Percentiles rank a stretch among this genome's conserved stretches.
Evolutionary conservation across 2,329 filamentous ascomycete genomes (phyloP).

Genomic region (Fusarium sp.): DNA sequence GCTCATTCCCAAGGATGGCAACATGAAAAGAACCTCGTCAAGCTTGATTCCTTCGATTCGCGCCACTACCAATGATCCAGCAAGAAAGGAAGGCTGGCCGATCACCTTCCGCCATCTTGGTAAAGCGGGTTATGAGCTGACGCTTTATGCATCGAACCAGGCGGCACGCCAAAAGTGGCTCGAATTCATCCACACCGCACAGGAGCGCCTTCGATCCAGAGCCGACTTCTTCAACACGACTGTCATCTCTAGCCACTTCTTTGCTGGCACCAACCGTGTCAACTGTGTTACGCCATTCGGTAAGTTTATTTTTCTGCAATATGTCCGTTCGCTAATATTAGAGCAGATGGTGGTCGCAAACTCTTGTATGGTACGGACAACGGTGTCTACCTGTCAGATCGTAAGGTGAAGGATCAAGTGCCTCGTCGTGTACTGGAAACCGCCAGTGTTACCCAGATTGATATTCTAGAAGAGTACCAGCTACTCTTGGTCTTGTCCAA

Average conservation of each 20-base stretch:
- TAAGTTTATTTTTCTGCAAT: conserved; percentile 59
- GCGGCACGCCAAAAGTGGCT: conserved; percentile 96
- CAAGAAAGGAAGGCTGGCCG: conserved; percentile 82
- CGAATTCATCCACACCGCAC: conserved; percentile 92
- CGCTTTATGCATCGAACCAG: conserved; percentile 87
- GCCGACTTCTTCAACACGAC: conserved; percentile 90
- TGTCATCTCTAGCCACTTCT: conserved; percentile 70
- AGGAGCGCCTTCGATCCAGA: conserved; percentile 86
- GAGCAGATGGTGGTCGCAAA: conserved; percentile 89
- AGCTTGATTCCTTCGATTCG: conserved; percentile 76
- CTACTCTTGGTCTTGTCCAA: conserved; percentile 92
- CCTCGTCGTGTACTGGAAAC: conserved; percentile 89
- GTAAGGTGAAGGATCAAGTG: conserved; percentile 84
- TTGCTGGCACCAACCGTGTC: conserved; percentile 79
- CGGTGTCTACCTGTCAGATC: conserved; percentile 92
- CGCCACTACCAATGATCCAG: conserved; percentile 64
- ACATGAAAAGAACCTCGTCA: conserved; percentile 88
- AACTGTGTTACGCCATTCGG: conserved; percentile 95
- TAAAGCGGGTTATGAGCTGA: conserved; percentile 93
- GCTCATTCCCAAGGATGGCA: conserved; percentile 83
- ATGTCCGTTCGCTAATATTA: conserved; percentile 33
- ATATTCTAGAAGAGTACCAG: conserved; percentile 95
- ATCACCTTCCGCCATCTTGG: conserved; percentile 97
- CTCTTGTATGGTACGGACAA: conserved; percentile 94
- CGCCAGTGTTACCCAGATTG: conserved; percentile 91